Evolutionary conservation across 352 stramenopile genomes (phyloP), one percentile per base, ranked within the genome.

Genomic region (Phytophthora boehmeriae): DNA sequence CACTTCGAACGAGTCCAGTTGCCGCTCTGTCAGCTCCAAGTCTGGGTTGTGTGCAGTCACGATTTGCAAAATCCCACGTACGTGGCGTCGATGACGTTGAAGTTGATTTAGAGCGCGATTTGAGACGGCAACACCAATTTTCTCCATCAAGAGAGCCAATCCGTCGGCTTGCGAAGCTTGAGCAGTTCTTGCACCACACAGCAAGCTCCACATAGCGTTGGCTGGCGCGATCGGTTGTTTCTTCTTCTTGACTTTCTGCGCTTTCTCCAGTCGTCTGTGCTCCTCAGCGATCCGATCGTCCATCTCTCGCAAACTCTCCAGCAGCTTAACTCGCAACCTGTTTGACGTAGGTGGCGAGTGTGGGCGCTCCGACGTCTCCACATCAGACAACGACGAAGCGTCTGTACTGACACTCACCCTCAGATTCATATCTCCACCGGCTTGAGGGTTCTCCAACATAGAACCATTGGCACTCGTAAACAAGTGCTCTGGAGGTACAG

Each of bases 1-100:
- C 11, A 63, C 74, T 51, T 93, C 83, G 28, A 95, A 92, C 52
- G 86, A 91, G 56, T 93, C 84, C 5, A 95, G 73, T 50, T 95
- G 84, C 45, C 86, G 79, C 54, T 92, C 83, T 1, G 86, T 93
- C 23, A 95, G 78, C 53, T 86, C 71, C 35, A 93, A 54, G 48
- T 95, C 86, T 1, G 83, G 82, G 49, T 92, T 91, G 50, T 93
- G 86, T 43, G 75, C 86, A 10, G 71, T 87, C 47, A 93, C 80
- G 32, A 93, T 93, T 70, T 95, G 77, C 27, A 93, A 74, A 45
- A 95, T 89, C 5, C 86, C 79, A 38, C 75, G 63, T 25, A 93
- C 75, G 43, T 95, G 84, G 0, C 85, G 83, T 3, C 83, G 79
- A 46, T 93, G 83, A n/a, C 86, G 83, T 38, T 89, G 79, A 30